Percentiles rank a stretch among this genome's conserved stretches.
Evolutionary conservation across 805 yeast genomes (phyloP).

Genomic region (Barnettozyma populi): DNA sequence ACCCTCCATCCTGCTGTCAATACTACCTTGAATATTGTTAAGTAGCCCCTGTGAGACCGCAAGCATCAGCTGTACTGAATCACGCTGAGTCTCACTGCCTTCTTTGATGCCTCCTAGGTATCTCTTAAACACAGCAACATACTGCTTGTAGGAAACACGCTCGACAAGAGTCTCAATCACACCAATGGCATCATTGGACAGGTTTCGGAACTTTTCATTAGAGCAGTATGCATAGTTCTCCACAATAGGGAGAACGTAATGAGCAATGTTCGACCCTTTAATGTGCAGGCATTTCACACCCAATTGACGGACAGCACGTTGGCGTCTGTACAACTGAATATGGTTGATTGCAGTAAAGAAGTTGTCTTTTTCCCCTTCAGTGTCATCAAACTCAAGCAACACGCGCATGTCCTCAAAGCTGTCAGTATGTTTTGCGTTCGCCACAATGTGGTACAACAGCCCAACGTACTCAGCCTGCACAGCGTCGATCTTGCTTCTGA

Average conservation of each 20-base stretch:
- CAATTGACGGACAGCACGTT: conserved; percentile 70
- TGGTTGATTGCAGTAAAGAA: conserved; percentile 74
- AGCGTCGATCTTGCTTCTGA: conserved; percentile 54
- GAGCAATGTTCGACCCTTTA: conserved; percentile 57
- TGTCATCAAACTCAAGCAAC: conserved; percentile 48
- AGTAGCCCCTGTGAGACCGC: conserved; percentile 47
- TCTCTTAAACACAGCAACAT: conserved; percentile 65
- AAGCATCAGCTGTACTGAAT: conserved; percentile 52
- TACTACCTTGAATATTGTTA: conserved; percentile 27
- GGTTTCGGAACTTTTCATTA: conserved; percentile 53
- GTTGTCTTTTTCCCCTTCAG: conserved; percentile 59
- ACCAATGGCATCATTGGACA: conserved; percentile 59
- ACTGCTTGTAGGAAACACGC: conserved; percentile 73
- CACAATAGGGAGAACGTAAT: conserved; percentile 76
- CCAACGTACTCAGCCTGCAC: conserved; percentile 68
- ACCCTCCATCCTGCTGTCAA: conserved; percentile 22
- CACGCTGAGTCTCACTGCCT: conserved; percentile 46
- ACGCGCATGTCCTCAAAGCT: conserved; percentile 64
- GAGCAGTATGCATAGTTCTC: conserved; percentile 68
- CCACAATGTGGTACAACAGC: conserved; percentile 59
- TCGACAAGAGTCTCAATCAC: conserved; percentile 56
- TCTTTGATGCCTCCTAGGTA: conserved; percentile 49
- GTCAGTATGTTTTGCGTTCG: conserved; percentile 35
- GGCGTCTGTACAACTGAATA: conserved; percentile 81
- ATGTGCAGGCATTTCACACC: conserved; percentile 43